A percentile compares a stretch with the other conserved stretches of the same genome.
These are phyloP conservation scores for Trifolium dubium DNA, from an alignment of 306 rosid genomes.

Conservation along the genomic window DNA sequence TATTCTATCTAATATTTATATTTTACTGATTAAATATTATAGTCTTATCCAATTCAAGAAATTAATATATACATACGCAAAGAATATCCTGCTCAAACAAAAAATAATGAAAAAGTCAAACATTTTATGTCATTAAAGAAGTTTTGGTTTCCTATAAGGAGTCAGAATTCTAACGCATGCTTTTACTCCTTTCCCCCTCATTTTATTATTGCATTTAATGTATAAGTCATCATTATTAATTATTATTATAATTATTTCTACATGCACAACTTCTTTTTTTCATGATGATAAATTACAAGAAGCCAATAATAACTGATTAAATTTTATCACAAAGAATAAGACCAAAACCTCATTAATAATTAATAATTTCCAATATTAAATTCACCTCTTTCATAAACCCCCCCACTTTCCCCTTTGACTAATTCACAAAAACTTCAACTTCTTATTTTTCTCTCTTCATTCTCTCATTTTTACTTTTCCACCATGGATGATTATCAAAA, in stretches of 20 bases:
- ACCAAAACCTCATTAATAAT: constrained; percentile 47
- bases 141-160: constrained; percentile 64
- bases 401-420: constrained; percentile 53
- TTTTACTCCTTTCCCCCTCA: constrained; percentile 42
- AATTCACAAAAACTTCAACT: constrained; percentile 27
- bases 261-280: constrained; percentile 11
- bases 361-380: constrained; percentile 7
- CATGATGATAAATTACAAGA: constrained; percentile 5
- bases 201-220: constrained; percentile 37
- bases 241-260: not conserved
- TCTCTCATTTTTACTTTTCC: not conserved
- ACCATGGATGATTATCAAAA: constrained; percentile 56
- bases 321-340: constrained; percentile 28
- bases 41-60: too few relatives aligned
- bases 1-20: too few relatives aligned
- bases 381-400: constrained; percentile 31
- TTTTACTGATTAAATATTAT: too few relatives aligned
- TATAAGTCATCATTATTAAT: constrained; percentile 14
- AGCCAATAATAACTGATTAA: constrained; percentile 47
- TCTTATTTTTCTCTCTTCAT: constrained; percentile 21
- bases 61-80: too few relatives aligned
- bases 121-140: constrained; percentile 45
- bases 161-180: constrained; percentile 62
- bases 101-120: constrained; percentile 43
- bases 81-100: too few relatives aligned